A percentile compares a stretch with the other conserved stretches of the same genome.
phyloP scores from a whole-genome alignment of 179 eudicot genomes.

The Beta lomatogona region DNA sequence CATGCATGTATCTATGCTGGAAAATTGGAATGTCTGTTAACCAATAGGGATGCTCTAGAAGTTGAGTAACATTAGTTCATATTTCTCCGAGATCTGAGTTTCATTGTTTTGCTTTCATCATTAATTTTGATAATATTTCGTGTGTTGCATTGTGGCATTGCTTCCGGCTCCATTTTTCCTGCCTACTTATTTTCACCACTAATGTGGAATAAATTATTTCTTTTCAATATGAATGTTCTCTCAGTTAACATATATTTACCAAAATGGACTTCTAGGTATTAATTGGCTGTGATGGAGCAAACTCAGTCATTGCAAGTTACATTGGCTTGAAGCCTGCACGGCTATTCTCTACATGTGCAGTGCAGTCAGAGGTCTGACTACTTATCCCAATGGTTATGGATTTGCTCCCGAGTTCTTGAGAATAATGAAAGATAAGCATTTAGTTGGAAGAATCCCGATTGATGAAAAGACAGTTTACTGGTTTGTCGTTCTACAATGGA shows the following conservation, averaged over 20 bases:
- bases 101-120: neutral
- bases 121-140: neutral
- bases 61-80: neutral
- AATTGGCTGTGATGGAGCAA: conserved; percentile 64
- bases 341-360: conserved; percentile 27
- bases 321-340: conserved; percentile 47
- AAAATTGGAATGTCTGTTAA: neutral
- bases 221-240: too few species aligned
- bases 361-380: conserved; percentile 43
- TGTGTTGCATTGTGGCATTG: neutral
- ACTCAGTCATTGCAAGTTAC: conserved; percentile 44
- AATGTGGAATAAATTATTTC: neutral
- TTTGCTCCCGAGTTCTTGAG: conserved; percentile 40
- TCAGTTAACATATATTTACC: neutral
- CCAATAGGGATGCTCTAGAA: neutral
- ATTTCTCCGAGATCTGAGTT: neutral
- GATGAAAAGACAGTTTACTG: conserved; percentile 31
- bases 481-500: conserved; percentile 31
- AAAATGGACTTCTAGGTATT: conserved; percentile 36
- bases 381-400: conserved; percentile 52
- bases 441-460: conserved; percentile 44
- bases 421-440: conserved; percentile 26
- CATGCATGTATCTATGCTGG: neutral
- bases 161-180: neutral
- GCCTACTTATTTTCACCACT: neutral